Base-by-base conservation (phyloP, 192 early-diverging fungal species). In the Geranomyces variabilis region DNA sequence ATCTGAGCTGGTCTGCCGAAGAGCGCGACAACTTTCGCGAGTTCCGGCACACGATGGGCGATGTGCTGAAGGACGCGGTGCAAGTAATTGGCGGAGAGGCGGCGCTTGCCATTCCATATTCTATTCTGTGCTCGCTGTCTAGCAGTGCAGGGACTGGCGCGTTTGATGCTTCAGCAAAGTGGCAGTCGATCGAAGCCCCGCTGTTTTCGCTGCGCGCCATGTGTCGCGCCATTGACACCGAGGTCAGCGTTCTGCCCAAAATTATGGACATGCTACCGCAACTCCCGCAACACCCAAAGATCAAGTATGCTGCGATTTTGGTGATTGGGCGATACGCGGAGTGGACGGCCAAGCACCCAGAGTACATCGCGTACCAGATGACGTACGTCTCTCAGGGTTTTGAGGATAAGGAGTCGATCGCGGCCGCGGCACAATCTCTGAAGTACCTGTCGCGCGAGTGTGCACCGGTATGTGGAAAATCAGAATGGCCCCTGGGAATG, bases 21-120 rank as follows among this genome's bases (percentile, higher is more conserved):
- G 92, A 96, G 70, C 87, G 93, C n/a, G 98, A 99, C 68, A 93
- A 97, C 30, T 99, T 99, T 74, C 83, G 96, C 44, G 94, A 97
- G 30, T 97, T 98, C 78, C 87, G 98, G 26, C 96, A 99, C 80
- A 84, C 88, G 30, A 94, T 98, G 83, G 98, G 96, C 49, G 96
- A 98, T 69, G 93, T 96, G 48, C 84, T 99, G 43, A 99, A 99
- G 81, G 92, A 93, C 72, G 96, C 96, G 68, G 94, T 94, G 48
- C 75, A 84, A 14, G 89, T 98, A 15, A 74, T 96, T 0, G 95
- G 96, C 6, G 85, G 85, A 13, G 81, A 90, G 1, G 84, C 84
- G 30, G 91, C 94, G 17, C 79, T 99, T 24, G 69, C 78, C 0
- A 88, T 88, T 28, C 90, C 91, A 0, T 89, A 86, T 67, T 47